phyloP scores from a whole-genome alignment of 352 stramenopile genomes.

The Globisporangium rhizosaccharum region DNA sequence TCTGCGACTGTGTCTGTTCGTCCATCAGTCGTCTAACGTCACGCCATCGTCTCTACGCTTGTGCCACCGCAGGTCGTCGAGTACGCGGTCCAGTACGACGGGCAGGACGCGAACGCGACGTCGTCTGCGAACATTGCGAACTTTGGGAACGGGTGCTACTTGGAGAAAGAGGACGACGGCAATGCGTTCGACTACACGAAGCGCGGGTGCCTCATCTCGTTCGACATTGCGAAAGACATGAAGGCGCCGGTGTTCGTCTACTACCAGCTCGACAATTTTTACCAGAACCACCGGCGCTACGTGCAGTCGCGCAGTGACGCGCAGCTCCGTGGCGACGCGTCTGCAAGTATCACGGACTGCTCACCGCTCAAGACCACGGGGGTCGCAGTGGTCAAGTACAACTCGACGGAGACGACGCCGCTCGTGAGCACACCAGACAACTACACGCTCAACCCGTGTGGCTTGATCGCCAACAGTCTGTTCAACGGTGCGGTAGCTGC shows the following conservation, averaged over 20 bases:
- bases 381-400: slow-evolving; percentile 57
- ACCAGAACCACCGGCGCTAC: slow-evolving; percentile 98
- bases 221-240: slow-evolving; percentile 92
- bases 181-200: slow-evolving; percentile 55
- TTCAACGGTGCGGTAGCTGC: slow-evolving; percentile 91
- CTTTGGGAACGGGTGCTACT: slow-evolving; percentile 53
- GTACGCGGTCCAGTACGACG: slow-evolving; percentile 88
- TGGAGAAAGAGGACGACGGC: slow-evolving; percentile 51
- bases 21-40: background rate
- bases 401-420: slow-evolving; percentile 42
- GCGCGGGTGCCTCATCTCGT: slow-evolving; percentile 75
- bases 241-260: slow-evolving; percentile 95
- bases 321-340: slow-evolving; percentile 80
- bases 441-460: slow-evolving; percentile 94
- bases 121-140: slow-evolving; percentile 53
- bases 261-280: slow-evolving; percentile 99
- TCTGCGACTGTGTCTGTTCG: background rate
- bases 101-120: slow-evolving; percentile 36
- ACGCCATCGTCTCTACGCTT: background rate
- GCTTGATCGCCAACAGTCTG: slow-evolving; percentile 97
- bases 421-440: slow-evolving; percentile 24
- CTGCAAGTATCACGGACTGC: slow-evolving; percentile 67
- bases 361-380: slow-evolving; percentile 57
- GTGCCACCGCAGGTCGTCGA: slow-evolving; percentile 60
- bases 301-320: slow-evolving; percentile 85